These are phyloP conservation scores for Hibiscus tridactylites DNA, from an alignment of 345 rosid species.

Conservation along the genomic window DNA sequence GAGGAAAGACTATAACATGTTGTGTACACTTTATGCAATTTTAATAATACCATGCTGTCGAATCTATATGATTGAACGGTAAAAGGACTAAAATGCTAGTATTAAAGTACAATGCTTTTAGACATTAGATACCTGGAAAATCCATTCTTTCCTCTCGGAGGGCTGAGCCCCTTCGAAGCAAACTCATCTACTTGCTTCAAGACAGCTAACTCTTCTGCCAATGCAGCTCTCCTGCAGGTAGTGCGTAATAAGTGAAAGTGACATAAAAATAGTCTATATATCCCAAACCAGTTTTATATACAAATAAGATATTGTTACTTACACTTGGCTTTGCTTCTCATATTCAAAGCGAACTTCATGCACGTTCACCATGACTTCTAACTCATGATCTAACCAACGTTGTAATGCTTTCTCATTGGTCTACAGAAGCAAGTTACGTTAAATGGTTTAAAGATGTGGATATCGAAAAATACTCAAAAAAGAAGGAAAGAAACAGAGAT, in stretches of 20 bases:
- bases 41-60: background rate
- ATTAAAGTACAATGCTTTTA: background rate
- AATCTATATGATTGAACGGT: background rate
- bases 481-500: slow-evolving; percentile 4
- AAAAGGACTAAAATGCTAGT: background rate
- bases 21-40: background rate
- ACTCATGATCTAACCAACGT: slow-evolving; percentile 92
- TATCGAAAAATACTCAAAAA: background rate
- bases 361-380: slow-evolving; percentile 98
- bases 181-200: slow-evolving; percentile 87
- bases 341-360: slow-evolving; percentile 98
- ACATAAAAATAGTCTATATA: background rate
- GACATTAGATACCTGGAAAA: slow-evolving; percentile 57
- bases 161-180: slow-evolving; percentile 81
- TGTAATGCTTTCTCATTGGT: slow-evolving; percentile 86
- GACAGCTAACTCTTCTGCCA: slow-evolving; percentile 84
- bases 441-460: slow-evolving; percentile 6
- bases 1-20: background rate
- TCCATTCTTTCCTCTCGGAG: slow-evolving; percentile 89
- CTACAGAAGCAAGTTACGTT: slow-evolving; percentile 26
- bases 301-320: slow-evolving; percentile 24
- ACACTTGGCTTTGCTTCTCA: slow-evolving; percentile 98
- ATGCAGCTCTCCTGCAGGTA: slow-evolving; percentile 73
- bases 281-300: background rate
- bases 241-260: slow-evolving; percentile 3